Percentiles rank a stretch among this genome's conserved stretches.
These are phyloP conservation scores for Tritrichomonas foetus DNA, from an alignment of 208 protist genomes.

Conservation along the genomic window DNA sequence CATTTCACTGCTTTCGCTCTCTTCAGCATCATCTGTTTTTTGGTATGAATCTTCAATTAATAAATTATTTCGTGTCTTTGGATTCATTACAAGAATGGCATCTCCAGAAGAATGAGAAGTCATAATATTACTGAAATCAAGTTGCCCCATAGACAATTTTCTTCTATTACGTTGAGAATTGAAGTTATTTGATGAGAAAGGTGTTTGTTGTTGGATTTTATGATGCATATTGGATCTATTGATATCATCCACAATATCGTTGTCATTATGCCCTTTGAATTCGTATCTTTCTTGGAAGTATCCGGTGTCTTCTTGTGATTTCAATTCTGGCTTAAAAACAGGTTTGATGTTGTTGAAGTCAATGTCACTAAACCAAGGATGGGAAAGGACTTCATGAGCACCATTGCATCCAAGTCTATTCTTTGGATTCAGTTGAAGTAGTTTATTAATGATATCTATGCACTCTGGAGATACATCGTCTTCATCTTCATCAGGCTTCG, in stretches of 20 bases:
- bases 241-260: background rate
- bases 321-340: background rate
- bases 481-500: background rate
- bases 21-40: no score
- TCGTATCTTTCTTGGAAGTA: background rate
- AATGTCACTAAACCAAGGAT: background rate
- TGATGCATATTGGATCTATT: no score
- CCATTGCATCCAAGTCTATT: constrained; percentile 49
- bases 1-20: no score
- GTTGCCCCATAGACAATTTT: no score
- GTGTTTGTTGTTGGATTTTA: no score
- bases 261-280: background rate
- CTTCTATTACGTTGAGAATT: no score
- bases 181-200: no score
- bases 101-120: no score
- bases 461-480: constrained; percentile 37
- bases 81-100: no score
- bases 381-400: background rate
- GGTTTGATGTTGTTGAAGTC: background rate
- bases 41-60: no score
- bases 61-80: no score
- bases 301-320: background rate
- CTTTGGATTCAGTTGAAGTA: constrained; percentile 45
- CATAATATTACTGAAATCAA: no score
- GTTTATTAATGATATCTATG: constrained; percentile 52